These are phyloP conservation scores for Sordariomycetes sp. DNA, from an alignment of 2,329 filamentous ascomycete species.

Conservation along the genomic window DNA sequence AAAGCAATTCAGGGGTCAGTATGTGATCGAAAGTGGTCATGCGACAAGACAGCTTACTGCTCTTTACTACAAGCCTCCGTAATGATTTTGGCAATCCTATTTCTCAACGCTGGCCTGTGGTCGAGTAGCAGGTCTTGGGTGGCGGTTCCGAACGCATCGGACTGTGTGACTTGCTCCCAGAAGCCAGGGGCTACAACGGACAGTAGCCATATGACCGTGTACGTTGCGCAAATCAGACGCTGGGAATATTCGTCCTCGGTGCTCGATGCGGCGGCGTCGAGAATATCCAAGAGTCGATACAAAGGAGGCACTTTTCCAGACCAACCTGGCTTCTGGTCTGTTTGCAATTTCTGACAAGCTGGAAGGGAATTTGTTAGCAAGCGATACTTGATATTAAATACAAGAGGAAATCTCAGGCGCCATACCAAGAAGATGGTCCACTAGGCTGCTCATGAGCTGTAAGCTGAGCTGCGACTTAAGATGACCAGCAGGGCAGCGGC, in stretches of 20 bases:
- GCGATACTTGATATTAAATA: neutral
- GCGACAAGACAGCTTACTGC: neutral
- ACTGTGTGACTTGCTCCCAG: constrained; percentile 16
- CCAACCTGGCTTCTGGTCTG: neutral
- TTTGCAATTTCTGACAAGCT: neutral
- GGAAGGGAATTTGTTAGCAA: neutral
- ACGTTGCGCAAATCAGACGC: constrained; percentile 15
- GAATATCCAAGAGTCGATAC: constrained; percentile 16
- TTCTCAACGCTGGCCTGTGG: neutral
- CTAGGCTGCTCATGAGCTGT: constrained; percentile 4
- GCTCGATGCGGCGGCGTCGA: constrained; percentile 9
- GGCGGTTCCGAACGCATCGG: constrained; percentile 1
- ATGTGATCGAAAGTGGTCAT: neutral
- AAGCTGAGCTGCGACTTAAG: constrained; percentile 1
- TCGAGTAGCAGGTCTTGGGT: constrained; percentile 4
- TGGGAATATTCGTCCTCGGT: constrained; percentile 5
- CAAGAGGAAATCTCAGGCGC: neutral
- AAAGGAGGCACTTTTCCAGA: constrained; percentile 9
- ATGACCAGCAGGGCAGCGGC: constrained; percentile 10
- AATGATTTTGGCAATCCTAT: neutral
- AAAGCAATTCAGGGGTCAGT: neutral
- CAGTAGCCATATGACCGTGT: constrained; percentile 25
- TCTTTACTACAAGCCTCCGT: constrained; percentile 1
- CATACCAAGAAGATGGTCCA: neutral
- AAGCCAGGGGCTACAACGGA: constrained; percentile 22